Base-by-base conservation (phyloP, 805 yeast species). In the Saturnispora halmiae region DNA sequence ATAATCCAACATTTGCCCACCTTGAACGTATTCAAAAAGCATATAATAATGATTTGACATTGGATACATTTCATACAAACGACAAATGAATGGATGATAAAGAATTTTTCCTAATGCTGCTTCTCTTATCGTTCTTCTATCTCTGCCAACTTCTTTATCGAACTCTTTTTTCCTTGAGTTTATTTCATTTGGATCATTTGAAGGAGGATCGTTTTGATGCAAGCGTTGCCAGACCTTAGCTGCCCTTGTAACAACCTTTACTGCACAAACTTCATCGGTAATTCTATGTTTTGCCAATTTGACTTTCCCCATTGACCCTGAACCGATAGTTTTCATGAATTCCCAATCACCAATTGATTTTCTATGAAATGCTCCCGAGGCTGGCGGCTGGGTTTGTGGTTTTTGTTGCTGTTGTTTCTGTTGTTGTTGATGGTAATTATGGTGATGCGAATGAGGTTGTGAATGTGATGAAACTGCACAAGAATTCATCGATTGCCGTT, bases 231-330 rank as follows among this genome's bases (percentile, higher is more conserved):
- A 83, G 8, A 81, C 65, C 51, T 77, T 81, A 5, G 86, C 81
- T 6, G 96, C 96, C 51, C 94, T 68, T 20, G 95, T 94, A 29
- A 90, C 92, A 41, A 90, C 88, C 59, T 90, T 90, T 21, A 90
- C 88, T 0, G 94, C 94, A 63, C 96, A 90, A 11, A 85, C 71
- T 51, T 84, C 88, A 45, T 73, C 75, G 1, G 96, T 85, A 27
- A 76, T 61, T 49, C 82, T 75, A 64, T 88, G 95, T 53, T 77
- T 79, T 2, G 97, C 97, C 30, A 92, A 68, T 63, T 92, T 92
- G 37, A 92, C 99, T 60, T 90, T 94, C 44, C 99, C 99, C 98
- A 92, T 92, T 0, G 96, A 86, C 3, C 99, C 98, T 2, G 97
- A 95, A 32, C 99, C 99, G 34, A 92, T 83, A 2, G 96, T 87